Evolutionary conservation across 805 yeast species (phyloP).

Genomic region (Cyberlindnera suaveolens): DNA sequence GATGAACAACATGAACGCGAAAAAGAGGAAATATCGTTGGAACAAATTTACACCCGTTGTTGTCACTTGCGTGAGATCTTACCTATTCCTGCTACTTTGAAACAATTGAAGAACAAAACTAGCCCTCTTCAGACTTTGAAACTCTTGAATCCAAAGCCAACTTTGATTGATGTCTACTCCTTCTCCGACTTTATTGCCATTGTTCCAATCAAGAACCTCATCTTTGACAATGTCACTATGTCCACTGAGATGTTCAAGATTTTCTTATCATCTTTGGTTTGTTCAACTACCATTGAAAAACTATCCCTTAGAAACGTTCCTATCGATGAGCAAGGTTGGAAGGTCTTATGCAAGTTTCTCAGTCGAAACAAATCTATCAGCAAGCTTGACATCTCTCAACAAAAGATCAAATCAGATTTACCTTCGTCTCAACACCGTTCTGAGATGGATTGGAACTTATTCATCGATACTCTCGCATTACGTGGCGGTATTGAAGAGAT

Average conservation of each 20-base stretch:
- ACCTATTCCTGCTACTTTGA: conserved; percentile 85
- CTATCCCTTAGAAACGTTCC: conserved; percentile 75
- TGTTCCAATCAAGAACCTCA: conserved; percentile 71
- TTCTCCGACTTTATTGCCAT: conserved; percentile 84
- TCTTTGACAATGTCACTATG: conserved; percentile 73
- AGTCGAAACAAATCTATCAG: conserved; percentile 52
- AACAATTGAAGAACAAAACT: conserved; percentile 70
- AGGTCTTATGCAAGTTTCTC: conserved; percentile 66
- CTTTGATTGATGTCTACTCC: conserved; percentile 79
- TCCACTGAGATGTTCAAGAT: conserved; percentile 72
- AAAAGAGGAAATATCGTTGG: conserved; percentile 32
- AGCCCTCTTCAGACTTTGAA: conserved; percentile 70
- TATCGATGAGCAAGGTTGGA: conserved; percentile 72
- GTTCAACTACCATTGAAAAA: conserved; percentile 62
- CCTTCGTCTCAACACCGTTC: conserved; percentile 43
- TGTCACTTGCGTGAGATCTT: conserved; percentile 88
- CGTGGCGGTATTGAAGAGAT: conserved; percentile 79
- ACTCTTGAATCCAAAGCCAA: conserved; percentile 82
- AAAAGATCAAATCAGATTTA: conserved; percentile 33
- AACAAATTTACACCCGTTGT: conserved; percentile 81
- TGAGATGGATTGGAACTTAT: conserved; percentile 76
- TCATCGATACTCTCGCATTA: conserved; percentile 60
- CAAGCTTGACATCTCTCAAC: conserved; percentile 67
- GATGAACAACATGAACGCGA: conserved; percentile 3
- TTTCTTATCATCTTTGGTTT: conserved; percentile 61